Conservation (phyloP, 768 basidiomycete genomes). For the Lentinus tigrinus region DNA sequence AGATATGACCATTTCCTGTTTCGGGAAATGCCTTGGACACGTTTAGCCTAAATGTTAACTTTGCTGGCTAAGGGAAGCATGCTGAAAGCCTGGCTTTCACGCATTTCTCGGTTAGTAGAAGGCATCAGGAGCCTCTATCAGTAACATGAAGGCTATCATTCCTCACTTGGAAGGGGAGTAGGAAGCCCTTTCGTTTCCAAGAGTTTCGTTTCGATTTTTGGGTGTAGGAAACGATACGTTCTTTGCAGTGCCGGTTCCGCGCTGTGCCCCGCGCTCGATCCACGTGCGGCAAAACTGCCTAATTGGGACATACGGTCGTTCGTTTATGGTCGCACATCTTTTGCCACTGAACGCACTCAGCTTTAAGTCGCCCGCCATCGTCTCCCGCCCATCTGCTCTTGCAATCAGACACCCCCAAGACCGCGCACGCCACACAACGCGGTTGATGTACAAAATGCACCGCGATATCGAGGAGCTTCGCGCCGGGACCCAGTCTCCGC, state of each 20-base stretch:
- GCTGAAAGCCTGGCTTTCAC: too few species aligned
- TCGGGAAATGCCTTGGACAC: too few species aligned
- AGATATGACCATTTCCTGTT: too few species aligned
- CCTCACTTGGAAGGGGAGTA: too few species aligned
- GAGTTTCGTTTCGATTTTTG: too few species aligned
- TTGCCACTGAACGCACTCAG: slow-evolving; percentile 6
- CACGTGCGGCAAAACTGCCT: slow-evolving; percentile 5
- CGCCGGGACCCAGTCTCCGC: slow-evolving; percentile 39
- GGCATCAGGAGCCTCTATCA: too few species aligned
- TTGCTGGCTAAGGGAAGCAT: too few species aligned
- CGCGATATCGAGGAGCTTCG: slow-evolving; percentile 25
- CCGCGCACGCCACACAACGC: not conserved
- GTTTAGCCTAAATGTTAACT: too few species aligned
- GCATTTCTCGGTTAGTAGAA: too few species aligned
- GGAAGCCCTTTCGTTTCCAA: too few species aligned
- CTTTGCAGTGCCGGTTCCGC: not conserved
- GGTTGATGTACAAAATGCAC: slow-evolving; percentile 20
- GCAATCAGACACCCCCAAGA: not conserved
- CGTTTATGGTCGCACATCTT: slow-evolving; percentile 1
- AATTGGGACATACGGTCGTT: slow-evolving; percentile 8
- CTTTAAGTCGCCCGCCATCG: not conserved
- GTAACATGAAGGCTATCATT: too few species aligned
- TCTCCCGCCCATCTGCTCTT: not conserved
- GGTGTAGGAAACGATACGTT: too few species aligned
- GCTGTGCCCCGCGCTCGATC: not conserved